Percentiles rank a stretch among this genome's conserved stretches.
phyloP scores from a whole-genome alignment of 306 rosid genomes.

The Echinosophora koreensis region DNA sequence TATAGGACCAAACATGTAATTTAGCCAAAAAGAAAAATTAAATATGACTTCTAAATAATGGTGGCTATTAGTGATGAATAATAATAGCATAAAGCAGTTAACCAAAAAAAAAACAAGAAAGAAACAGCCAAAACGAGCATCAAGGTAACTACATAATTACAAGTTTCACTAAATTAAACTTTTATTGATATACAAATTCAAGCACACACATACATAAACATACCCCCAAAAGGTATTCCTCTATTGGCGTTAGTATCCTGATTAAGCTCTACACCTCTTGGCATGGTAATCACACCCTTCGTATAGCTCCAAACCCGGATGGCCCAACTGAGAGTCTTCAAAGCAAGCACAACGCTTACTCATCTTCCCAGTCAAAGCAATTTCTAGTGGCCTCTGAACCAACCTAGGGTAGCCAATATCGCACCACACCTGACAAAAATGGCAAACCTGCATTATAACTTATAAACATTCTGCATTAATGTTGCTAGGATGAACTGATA shows the following conservation, averaged over 20 bases:
- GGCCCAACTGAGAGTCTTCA: constrained; percentile 74
- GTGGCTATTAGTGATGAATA: neutral
- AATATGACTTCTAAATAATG: neutral
- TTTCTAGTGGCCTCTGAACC: constrained; percentile 84
- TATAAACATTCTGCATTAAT: constrained; percentile 18
- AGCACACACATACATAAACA: neutral
- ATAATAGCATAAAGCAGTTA: neutral
- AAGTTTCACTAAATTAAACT: constrained; percentile 32
- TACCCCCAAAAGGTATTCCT: neutral
- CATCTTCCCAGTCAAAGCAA: constrained; percentile 92
- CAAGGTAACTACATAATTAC: constrained; percentile 10
- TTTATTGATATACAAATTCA: constrained; percentile 34
- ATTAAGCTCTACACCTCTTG: constrained; percentile 66
- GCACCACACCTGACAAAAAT: constrained; percentile 84
- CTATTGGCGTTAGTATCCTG: constrained; percentile 1
- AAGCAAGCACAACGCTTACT: constrained; percentile 94
- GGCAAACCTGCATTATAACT: constrained; percentile 19
- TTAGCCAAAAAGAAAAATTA: no score
- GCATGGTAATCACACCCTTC: constrained; percentile 79
- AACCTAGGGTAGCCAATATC: constrained; percentile 87
- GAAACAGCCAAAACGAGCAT: neutral
- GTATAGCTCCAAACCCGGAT: constrained; percentile 78
- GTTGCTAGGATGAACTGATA: neutral
- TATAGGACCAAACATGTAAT: no score
- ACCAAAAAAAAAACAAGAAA: no score